Evolutionary conservation across 2,329 filamentous ascomycete genomes (phyloP).

Genomic region (Scytalidium sp.): DNA sequence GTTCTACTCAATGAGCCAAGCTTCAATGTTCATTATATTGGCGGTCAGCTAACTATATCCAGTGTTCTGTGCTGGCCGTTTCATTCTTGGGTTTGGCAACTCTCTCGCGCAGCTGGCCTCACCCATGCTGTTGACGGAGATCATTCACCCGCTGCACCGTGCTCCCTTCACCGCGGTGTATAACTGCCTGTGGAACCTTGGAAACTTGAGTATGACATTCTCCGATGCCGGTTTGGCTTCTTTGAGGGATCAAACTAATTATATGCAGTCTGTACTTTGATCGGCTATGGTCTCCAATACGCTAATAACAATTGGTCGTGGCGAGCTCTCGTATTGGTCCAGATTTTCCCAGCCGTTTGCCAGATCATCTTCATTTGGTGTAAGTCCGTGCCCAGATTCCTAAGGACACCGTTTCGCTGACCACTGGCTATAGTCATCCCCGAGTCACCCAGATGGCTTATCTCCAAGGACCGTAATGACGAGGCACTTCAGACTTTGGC

Average conservation of each 20-base stretch:
- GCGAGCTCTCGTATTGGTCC: slow-evolving; percentile 63
- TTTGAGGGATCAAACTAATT: not conserved
- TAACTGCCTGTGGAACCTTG: slow-evolving; percentile 66
- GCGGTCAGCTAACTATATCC: not conserved
- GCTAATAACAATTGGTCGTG: slow-evolving; percentile 58
- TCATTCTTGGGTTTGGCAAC: slow-evolving; percentile 66
- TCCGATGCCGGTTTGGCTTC: slow-evolving; percentile 2
- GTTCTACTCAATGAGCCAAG: slow-evolving; percentile 3
- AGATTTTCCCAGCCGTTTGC: slow-evolving; percentile 57
- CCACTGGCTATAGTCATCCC: slow-evolving; percentile 36
- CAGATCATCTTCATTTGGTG: slow-evolving; percentile 64
- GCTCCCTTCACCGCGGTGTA: slow-evolving; percentile 63
- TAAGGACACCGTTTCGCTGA: not conserved
- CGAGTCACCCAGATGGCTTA: slow-evolving; percentile 61
- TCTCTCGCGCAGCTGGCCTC: slow-evolving; percentile 61
- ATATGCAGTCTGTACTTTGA: slow-evolving; percentile 1
- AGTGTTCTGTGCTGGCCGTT: slow-evolving; percentile 58
- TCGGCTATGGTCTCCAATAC: not conserved
- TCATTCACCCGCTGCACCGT: slow-evolving; percentile 67
- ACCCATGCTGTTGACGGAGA: slow-evolving; percentile 62
- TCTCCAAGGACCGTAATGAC: slow-evolving; percentile 50
- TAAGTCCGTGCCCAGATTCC: slow-evolving; percentile 12
- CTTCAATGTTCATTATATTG: not conserved
- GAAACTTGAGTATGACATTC: slow-evolving; percentile 33
- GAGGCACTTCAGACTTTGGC: slow-evolving; percentile 50